Evolutionary conservation across 768 basidiomycete genomes (phyloP).

Genomic region (Dioszegia hungarica): DNA sequence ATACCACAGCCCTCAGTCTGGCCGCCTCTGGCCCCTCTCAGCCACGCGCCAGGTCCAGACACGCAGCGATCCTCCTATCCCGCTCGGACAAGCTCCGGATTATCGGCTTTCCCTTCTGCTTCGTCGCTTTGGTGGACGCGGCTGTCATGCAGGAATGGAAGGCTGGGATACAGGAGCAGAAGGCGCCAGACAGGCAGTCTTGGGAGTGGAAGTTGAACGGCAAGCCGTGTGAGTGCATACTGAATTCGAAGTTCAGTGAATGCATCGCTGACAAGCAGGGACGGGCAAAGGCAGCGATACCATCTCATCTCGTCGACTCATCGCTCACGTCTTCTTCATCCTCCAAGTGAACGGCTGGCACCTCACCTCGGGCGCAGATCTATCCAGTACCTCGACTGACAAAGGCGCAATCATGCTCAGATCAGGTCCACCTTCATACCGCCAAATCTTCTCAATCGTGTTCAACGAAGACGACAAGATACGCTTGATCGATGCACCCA

Average conservation of each 20-base stretch:
- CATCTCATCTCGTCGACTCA: slow-evolving; percentile 30
- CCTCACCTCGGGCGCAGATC: slow-evolving; percentile 26
- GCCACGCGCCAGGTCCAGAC: slow-evolving; percentile 1
- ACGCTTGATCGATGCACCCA: slow-evolving; percentile 38
- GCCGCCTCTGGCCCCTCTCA: no score
- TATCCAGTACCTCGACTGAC: slow-evolving; percentile 37
- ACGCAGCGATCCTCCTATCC: slow-evolving; percentile 23
- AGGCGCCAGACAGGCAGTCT: slow-evolving; percentile 14
- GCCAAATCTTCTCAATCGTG: slow-evolving; percentile 34
- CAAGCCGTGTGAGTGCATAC: slow-evolving; percentile 48
- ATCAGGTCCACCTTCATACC: slow-evolving; percentile 23
- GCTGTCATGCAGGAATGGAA: slow-evolving; percentile 32
- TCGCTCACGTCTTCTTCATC: slow-evolving; percentile 31
- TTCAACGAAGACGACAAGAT: slow-evolving; percentile 47
- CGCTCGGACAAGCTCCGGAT: slow-evolving; percentile 23
- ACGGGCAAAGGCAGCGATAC: slow-evolving; percentile 35
- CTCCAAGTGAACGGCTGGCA: slow-evolving; percentile 38
- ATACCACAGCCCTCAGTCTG: no score
- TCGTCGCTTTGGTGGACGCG: slow-evolving; percentile 12
- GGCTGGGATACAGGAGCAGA: no score
- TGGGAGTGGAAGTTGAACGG: slow-evolving; percentile 47
- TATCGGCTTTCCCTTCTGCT: slow-evolving; percentile 20
- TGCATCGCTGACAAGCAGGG: no score
- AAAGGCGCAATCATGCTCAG: slow-evolving; percentile 43
- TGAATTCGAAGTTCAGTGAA: no score